Conservation (phyloP, 129 eudicot genomes). For the Artemisia argyi region DNA sequence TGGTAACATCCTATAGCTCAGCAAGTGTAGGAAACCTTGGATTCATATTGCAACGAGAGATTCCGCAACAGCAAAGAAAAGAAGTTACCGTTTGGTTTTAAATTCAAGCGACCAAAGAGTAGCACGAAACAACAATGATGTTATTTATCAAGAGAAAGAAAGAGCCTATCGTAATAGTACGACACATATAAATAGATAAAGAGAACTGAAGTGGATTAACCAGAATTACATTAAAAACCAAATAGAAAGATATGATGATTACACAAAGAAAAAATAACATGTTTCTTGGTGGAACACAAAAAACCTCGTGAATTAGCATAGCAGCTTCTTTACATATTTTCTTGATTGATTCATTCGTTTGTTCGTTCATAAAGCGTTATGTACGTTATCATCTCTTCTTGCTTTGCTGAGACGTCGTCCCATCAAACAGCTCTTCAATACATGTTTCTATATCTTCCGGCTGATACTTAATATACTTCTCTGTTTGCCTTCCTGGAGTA, state of each 20-base stretch:
- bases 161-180: too few species aligned
- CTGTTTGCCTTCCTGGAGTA: conserved; percentile 86
- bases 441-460: conserved; percentile 76
- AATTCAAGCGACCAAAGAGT: too few species aligned
- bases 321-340: conserved; percentile 13
- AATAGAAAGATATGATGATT: conserved; percentile 5
- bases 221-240: conserved; percentile 13
- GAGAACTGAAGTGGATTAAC: neutral
- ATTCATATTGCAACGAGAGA: too few species aligned
- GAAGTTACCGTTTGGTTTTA: too few species aligned
- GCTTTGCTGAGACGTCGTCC: conserved; percentile 34
- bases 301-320: neutral
- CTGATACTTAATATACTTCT: conserved; percentile 84
- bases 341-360: neutral
- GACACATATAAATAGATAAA: neutral
- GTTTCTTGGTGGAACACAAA: neutral
- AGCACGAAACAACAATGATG: too few species aligned
- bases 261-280: conserved; percentile 5
- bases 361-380: neutral
- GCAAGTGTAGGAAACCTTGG: too few species aligned
- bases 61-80: too few species aligned
- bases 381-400: conserved; percentile 35
- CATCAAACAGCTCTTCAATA: conserved; percentile 79
- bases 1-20: too few species aligned
- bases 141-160: too few species aligned